Evolutionary conservation across 108 stramenopile genomes (phyloP), one percentile per base, ranked within the genome.

Genomic region (Seminavis robusta): DNA sequence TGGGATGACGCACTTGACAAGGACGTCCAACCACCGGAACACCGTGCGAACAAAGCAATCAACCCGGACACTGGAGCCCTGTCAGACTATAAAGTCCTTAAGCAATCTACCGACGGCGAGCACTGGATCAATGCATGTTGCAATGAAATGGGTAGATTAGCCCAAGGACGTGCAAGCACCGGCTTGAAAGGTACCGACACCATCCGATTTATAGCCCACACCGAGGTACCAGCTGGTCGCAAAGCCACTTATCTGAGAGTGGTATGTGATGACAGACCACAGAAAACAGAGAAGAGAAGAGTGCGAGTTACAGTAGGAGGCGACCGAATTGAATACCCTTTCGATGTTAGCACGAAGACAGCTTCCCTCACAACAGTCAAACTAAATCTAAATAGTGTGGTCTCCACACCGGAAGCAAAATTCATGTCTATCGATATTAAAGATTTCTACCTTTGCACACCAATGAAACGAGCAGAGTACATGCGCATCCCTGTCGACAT

Each of bases 371-470:
- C 54, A 20, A 57, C 72, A 7, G 64, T 59, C 0, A 83, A 83
- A 56, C 17, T 68, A 2, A 49, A 68, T 0, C 26, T 83, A 43
- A 76, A 69, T 26, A 47, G 59, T 19, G 66, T 68, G 16, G 20
- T 71, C 21, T 71, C 70, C 49, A 69, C 63, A 31, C 48, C 47
- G 9, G 52, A 16, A 7, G 71, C 71, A n/a, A 50, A 56, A 40
- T 66, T 73, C 44, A 61, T 71, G 53, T 71, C 63, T 10, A 16
- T 42, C 17, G 66, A 77, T 53, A 31, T 77, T 47, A 77, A 66
- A 20, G 58, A 69, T 27, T 72, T 71, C 34, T 75, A 73, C 44
- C 44, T 75, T 16, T 41, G 39, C 28, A 80, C 70, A 0, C 70
- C 66, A 2, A 48, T 80, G 51, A 17, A 19, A 3, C 11, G 36